Evolutionary conservation across 805 yeast genomes (phyloP), one percentile per base, ranked within the genome.

Genomic region (Cyberlindnera mrakii): DNA sequence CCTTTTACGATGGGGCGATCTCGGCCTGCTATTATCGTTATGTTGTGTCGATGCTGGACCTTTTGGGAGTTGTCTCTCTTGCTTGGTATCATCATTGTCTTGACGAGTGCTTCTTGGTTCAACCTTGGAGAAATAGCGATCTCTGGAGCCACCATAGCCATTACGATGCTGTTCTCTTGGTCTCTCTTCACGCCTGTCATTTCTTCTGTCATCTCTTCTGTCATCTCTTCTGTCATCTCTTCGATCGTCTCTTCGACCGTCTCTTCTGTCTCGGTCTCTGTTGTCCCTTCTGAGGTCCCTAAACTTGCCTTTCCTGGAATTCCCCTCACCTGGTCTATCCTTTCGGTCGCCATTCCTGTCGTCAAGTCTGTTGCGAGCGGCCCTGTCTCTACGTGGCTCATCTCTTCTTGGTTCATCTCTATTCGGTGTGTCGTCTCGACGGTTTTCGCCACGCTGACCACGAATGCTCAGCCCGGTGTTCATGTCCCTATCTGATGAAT

Each of bases 151-250:
- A 19, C 35, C 44, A 23, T 23, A 36, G 6, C 33, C 36, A 11
- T 32, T 31, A 5, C 43, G 36, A 3, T 35, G 30, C 15, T 30
- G 39, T 29, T 37, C 33, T 27, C 42, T 35, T 23, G 23, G 19
- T 39, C 18, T 14, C 30, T 36, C 18, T 37, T 33, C 35, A 9
- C 35, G 42, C 37, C 37, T 35, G n/a, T 14, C 13, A 23, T 37
- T 39, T 31, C 46, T 40, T 33, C 42, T 39, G 33, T 30, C 34
- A 13, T 34, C 39, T 15, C 39, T 30, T 33, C 48, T 29, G 30
- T 33, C 36, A 14, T 30, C 45, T 20, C 42, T 20, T 9, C 19
- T 20, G 27, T 29, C 37, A 9, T 37, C 40, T 11, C 15, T n/a
- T 27, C 32, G 16, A 13, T 29, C 39, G 11, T 37, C 33, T 29